A percentile compares a stretch with the other conserved stretches of the same genome.
Conservation (phyloP, 75 land plant species). For the Ceratopteris richardii region DNA sequence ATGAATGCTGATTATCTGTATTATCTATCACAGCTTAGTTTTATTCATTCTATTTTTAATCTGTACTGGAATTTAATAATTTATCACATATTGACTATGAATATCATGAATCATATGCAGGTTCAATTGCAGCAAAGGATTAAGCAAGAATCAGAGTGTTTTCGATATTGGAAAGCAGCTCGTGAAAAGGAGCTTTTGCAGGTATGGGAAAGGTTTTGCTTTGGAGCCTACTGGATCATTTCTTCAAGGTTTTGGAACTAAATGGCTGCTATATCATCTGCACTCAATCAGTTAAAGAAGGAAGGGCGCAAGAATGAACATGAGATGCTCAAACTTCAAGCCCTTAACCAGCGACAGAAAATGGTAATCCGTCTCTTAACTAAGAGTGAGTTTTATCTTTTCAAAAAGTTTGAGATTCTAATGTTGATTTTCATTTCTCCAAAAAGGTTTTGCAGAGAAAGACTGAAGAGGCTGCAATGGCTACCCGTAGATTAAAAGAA, state of each 20-base stretch:
- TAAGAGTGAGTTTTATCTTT: constrained; percentile 10
- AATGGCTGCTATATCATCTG: too few relatives aligned
- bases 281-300: constrained; percentile 56
- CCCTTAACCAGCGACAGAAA: constrained; percentile 89
- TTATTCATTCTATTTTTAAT: too few relatives aligned
- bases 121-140: constrained; percentile 97
- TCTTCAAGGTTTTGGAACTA: background rate
- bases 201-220: constrained; percentile 32
- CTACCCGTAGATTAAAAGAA: constrained; percentile 90
- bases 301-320: constrained; percentile 95
- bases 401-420: background rate
- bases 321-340: constrained; percentile 93
- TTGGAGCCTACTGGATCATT: background rate
- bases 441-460: constrained; percentile 92
- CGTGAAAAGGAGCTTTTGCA: constrained; percentile 96
- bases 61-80: too few relatives aligned
- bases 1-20: too few relatives aligned
- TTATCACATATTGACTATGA: too few relatives aligned
- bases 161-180: constrained; percentile 88
- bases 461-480: constrained; percentile 98
- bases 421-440: background rate
- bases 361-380: too few relatives aligned
- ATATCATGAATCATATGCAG: too few relatives aligned
- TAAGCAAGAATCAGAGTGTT: constrained; percentile 95
- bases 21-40: too few relatives aligned